A percentile compares a stretch with the other conserved stretches of the same genome.
phyloP scores from a whole-genome alignment of 495 filamentous ascomycete species.

The Penicillium diatomitis region DNA sequence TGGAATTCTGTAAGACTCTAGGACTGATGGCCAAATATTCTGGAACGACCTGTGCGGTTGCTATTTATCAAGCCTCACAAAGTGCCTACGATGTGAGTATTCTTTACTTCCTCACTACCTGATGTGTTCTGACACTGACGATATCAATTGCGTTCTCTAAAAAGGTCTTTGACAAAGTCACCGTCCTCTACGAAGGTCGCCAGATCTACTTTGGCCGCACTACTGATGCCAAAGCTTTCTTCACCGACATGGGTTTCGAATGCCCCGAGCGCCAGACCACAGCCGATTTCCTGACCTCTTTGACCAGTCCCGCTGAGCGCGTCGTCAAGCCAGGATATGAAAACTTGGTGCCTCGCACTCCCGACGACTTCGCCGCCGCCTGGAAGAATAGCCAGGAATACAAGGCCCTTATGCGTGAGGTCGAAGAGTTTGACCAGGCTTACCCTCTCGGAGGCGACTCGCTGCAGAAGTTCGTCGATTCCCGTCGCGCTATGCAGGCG shows the following conservation, averaged over 20 bases:
- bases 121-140: background rate
- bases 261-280: constrained; percentile 57
- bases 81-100: constrained; percentile 53
- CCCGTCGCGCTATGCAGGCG: constrained; percentile 36
- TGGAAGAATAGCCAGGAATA: constrained; percentile 50
- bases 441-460: constrained; percentile 34
- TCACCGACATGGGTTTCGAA: constrained; percentile 53
- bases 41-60: constrained; percentile 62
- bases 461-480: constrained; percentile 29
- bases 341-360: constrained; percentile 55
- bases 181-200: constrained; percentile 49
- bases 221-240: constrained; percentile 54
- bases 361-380: constrained; percentile 59
- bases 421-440: constrained; percentile 42
- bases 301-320: constrained; percentile 60
- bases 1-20: constrained; percentile 59
- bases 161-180: constrained; percentile 44
- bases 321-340: constrained; percentile 57
- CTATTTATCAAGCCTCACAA: constrained; percentile 74
- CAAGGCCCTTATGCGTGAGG: constrained; percentile 41
- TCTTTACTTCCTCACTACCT: constrained; percentile 3
- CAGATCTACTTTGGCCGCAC: constrained; percentile 62
- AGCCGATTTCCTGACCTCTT: constrained; percentile 69
- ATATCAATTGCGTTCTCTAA: background rate
- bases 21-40: constrained; percentile 59